phyloP scores from a whole-genome alignment of 371 early-diverging fungal species.

The Lichtheimia ramosa region DNA sequence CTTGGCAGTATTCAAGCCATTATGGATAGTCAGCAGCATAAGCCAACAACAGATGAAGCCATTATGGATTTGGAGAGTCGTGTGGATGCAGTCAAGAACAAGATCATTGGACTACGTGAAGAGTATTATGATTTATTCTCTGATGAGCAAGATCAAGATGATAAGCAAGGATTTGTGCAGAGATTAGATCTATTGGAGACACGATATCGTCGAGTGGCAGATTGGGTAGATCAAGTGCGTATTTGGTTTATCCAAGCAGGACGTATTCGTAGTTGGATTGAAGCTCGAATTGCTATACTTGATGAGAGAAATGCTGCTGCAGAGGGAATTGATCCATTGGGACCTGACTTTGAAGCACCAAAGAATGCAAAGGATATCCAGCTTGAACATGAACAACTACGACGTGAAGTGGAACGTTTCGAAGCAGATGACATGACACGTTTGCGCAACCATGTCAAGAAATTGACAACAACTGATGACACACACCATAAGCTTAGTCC shows the following conservation, averaged over 20 bases:
- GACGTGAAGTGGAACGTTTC: conserved; percentile 47
- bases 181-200: conserved; percentile 25
- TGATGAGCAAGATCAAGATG: conserved; percentile 6
- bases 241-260: conserved; percentile 59
- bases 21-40: conserved; percentile 13
- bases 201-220: conserved; percentile 35
- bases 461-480: conserved; percentile 23
- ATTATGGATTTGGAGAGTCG: conserved; percentile 39
- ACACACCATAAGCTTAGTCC: conserved; percentile 27
- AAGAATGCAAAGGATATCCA: conserved; percentile 7
- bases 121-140: conserved; percentile 28
- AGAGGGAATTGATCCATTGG: conserved; percentile 18
- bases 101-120: conserved; percentile 27
- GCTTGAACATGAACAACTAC: conserved; percentile 35
- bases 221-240: conserved; percentile 57
- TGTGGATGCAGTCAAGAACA: conserved; percentile 29
- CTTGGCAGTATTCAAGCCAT: conserved; percentile 35
- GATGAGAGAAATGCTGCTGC: conserved; percentile 19
- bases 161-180: conserved; percentile 13
- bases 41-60: conserved; percentile 22
- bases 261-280: conserved; percentile 54
- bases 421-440: conserved; percentile 54
- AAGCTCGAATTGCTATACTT: conserved; percentile 35
- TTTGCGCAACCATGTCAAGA: conserved; percentile 51
- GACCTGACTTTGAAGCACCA: conserved; percentile 8